phyloP scores from a whole-genome alignment of 768 basidiomycete species.

The Auricularia auricula-judae region DNA sequence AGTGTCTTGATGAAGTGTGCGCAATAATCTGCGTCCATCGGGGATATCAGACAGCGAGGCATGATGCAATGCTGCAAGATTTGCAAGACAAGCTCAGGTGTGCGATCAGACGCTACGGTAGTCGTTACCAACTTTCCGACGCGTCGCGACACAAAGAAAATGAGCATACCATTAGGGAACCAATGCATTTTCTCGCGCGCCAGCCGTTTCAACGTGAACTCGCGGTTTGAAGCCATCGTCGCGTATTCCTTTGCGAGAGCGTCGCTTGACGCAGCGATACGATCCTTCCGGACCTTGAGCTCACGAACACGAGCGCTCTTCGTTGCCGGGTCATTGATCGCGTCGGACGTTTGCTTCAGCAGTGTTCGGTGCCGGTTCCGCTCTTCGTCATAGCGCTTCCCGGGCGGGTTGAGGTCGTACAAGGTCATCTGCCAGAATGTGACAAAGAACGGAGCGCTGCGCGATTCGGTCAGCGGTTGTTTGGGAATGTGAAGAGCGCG shows the following conservation, averaged over 20 bases:
- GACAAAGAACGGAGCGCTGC: conserved; percentile 81
- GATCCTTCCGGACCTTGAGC: not conserved
- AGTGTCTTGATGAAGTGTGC: conserved; percentile 82
- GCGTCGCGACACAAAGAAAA: not conserved
- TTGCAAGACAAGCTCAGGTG: conserved; percentile 30
- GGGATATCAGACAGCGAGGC: conserved; percentile 85
- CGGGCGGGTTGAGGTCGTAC: conserved; percentile 77
- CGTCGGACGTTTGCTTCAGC: conserved; percentile 47
- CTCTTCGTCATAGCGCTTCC: conserved; percentile 59
- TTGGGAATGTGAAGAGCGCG: conserved; percentile 16
- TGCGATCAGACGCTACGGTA: conserved; percentile 18
- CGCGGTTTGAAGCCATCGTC: conserved; percentile 36
- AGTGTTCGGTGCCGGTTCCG: conserved; percentile 59
- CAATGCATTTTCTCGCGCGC: conserved; percentile 71
- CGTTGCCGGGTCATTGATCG: conserved; percentile 58
- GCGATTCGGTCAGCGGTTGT: conserved; percentile 4
- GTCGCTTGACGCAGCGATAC: not conserved
- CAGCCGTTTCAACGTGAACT: conserved; percentile 67
- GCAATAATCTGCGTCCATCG: conserved; percentile 93
- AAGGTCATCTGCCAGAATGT: conserved; percentile 96
- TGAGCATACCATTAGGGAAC: conserved; percentile 52
- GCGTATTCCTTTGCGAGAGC: not conserved
- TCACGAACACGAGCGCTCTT: not conserved
- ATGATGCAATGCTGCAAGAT: conserved; percentile 83
- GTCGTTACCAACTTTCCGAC: conserved; percentile 18